Percentiles rank a stretch among this genome's conserved stretches.
Conservation (phyloP, 148 eudicot species). For the Amaranthus palmeri region DNA sequence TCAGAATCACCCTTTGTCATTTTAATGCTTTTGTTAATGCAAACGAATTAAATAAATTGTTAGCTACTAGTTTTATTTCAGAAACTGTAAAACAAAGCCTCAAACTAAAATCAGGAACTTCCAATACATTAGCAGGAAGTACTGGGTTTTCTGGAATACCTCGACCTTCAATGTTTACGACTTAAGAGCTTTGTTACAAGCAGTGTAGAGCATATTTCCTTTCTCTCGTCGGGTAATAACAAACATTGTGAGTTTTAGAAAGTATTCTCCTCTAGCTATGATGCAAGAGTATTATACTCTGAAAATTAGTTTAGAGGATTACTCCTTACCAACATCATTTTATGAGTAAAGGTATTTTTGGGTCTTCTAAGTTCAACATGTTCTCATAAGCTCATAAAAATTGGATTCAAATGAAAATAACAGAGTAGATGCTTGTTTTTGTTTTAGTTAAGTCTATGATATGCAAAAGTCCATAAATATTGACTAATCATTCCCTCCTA, state of each 20-base stretch:
- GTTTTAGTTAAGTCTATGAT: no score
- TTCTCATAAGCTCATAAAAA: not conserved
- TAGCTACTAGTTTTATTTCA: not conserved
- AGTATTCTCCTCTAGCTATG: not conserved
- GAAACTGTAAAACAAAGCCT: not conserved
- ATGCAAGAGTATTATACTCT: not conserved
- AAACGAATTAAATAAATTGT: not conserved
- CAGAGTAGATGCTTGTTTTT: not conserved
- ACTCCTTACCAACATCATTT: not conserved
- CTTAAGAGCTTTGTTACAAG: not conserved
- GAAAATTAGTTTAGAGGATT: not conserved
- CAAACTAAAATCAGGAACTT: not conserved
- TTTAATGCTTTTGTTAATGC: not conserved
- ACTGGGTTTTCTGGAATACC: not conserved
- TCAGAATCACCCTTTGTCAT: not conserved
- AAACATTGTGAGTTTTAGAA: not conserved
- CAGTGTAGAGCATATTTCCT: not conserved
- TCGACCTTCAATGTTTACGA: not conserved
- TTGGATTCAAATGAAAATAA: not conserved
- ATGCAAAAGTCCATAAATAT: not conserved
- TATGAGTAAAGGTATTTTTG: not conserved
- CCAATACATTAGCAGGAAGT: not conserved
- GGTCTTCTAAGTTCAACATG: not conserved
- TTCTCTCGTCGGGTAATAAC: no score
- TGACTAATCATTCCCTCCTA: not conserved